Evolutionary conservation across 192 early-diverging fungal species (phyloP).

Genomic region (Polychytrium aggregatum): DNA sequence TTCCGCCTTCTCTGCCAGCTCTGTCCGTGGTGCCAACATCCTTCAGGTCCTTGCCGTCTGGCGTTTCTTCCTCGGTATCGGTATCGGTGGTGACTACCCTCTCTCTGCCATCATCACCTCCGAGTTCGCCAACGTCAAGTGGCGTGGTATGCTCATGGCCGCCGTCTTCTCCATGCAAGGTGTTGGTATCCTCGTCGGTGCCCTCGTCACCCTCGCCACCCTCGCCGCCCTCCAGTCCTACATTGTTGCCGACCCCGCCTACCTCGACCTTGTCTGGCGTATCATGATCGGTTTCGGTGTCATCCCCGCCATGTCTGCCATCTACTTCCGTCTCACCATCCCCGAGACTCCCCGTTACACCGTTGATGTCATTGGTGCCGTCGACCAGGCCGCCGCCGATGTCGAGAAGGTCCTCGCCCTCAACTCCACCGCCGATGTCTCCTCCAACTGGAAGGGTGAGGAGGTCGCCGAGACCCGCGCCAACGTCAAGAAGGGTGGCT

Average conservation of each 20-base stretch:
- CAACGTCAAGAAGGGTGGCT: no score
- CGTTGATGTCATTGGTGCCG: no score
- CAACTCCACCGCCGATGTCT: no score
- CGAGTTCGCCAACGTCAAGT: no score
- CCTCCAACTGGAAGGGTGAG: conserved; percentile 10
- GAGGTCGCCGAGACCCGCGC: no score
- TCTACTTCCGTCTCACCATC: conserved; percentile 83
- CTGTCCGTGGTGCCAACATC: conserved; percentile 56
- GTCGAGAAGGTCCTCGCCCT: conserved; percentile 15
- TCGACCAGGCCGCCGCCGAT: conserved; percentile 36
- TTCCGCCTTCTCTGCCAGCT: conserved; percentile 57
- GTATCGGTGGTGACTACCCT: no score
- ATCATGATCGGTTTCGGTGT: no score
- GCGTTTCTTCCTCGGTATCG: conserved; percentile 87
- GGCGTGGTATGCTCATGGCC: conserved; percentile 77
- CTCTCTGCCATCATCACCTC: no score
- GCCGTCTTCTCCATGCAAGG: conserved; percentile 91
- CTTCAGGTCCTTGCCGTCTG: conserved; percentile 69
- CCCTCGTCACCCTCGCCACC: conserved; percentile 67
- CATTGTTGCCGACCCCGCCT: conserved; percentile 46
- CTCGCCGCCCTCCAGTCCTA: conserved; percentile 47
- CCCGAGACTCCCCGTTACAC: conserved; percentile 94
- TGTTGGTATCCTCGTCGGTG: conserved; percentile 73
- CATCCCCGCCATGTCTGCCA: conserved; percentile 68
- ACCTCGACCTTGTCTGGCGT: conserved; percentile 86